Evolutionary conservation across 2,329 filamentous ascomycete genomes (phyloP).

Genomic region (Xylaria sp.): DNA sequence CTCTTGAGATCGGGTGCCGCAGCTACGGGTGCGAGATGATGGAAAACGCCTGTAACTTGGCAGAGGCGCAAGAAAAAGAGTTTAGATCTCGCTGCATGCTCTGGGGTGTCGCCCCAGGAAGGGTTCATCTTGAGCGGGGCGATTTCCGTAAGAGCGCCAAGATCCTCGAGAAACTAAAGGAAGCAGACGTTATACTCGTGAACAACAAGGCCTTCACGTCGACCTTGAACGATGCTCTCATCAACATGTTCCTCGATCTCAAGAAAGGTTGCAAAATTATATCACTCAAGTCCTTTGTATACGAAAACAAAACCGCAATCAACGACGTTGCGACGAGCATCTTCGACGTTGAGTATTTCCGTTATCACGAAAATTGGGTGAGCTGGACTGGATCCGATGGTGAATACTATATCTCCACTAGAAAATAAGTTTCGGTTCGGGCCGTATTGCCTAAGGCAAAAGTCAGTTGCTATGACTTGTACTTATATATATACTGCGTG

Average conservation of each 20-base stretch:
- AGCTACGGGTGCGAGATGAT: slow-evolving; percentile 98
- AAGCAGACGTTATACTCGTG: slow-evolving; percentile 93
- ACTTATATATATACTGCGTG: slow-evolving; percentile 16
- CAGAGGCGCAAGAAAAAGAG: slow-evolving; percentile 78
- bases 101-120: slow-evolving; percentile 84
- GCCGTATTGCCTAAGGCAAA: neutral
- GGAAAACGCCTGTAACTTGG: slow-evolving; percentile 84
- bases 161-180: slow-evolving; percentile 75
- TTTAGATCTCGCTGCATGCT: slow-evolving; percentile 84
- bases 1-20: slow-evolving; percentile 90
- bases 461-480: slow-evolving; percentile 24
- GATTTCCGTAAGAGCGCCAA: slow-evolving; percentile 78
- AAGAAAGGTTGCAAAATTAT: slow-evolving; percentile 90
- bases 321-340: slow-evolving; percentile 78
- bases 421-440: slow-evolving; percentile 56
- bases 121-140: slow-evolving; percentile 79
- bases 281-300: slow-evolving; percentile 89
- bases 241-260: slow-evolving; percentile 90
- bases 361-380: slow-evolving; percentile 73
- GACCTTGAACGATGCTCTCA: slow-evolving; percentile 80
- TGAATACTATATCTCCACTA: slow-evolving; percentile 86
- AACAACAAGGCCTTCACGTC: slow-evolving; percentile 98
- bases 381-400: slow-evolving; percentile 90
- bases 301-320: slow-evolving; percentile 76
- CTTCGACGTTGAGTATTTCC: slow-evolving; percentile 72